A percentile compares a stretch with the other conserved stretches of the same genome.
Evolutionary conservation across 1,284 basidiomycete species (phyloP).

Genomic region (Salmacisia buchloeana): DNA sequence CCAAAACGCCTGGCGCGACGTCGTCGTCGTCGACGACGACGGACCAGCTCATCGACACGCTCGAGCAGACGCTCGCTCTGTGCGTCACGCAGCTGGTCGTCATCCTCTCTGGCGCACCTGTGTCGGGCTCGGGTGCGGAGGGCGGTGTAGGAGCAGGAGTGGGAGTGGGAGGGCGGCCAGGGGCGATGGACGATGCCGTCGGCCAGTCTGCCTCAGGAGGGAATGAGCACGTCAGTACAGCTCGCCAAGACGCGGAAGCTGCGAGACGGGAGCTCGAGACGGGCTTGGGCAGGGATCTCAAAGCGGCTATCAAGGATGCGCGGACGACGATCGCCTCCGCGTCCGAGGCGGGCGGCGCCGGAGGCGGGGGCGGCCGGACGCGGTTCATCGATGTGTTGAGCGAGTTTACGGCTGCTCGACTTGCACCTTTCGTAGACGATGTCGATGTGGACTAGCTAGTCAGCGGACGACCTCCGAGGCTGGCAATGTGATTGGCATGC

Average conservation of each 20-base stretch:
- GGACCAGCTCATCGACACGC: slow-evolving; percentile 11
- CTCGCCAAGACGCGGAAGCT: neutral
- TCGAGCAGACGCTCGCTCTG: slow-evolving; percentile 28
- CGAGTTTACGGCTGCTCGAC: neutral
- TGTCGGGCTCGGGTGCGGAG: neutral
- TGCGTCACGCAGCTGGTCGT: slow-evolving; percentile 21
- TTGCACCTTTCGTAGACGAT: neutral
- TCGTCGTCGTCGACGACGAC: slow-evolving; percentile 6
- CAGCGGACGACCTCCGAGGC: neutral
- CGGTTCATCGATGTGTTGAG: neutral
- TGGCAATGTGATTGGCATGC: too few relatives aligned
- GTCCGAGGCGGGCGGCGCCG: neutral
- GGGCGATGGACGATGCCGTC: neutral
- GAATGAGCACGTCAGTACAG: neutral
- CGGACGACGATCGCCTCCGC: neutral
- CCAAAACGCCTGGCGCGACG: neutral
- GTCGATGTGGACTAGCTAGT: neutral
- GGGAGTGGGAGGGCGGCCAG: neutral
- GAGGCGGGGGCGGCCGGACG: too few relatives aligned
- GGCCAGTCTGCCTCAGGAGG: too few relatives aligned
- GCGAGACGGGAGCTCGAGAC: neutral
- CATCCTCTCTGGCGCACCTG: neutral
- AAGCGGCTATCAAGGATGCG: neutral
- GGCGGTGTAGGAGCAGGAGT: too few relatives aligned
- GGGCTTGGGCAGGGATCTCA: neutral